phyloP scores from a whole-genome alignment of 176 grass and related monocot species.

The Aechmea fasciata region DNA sequence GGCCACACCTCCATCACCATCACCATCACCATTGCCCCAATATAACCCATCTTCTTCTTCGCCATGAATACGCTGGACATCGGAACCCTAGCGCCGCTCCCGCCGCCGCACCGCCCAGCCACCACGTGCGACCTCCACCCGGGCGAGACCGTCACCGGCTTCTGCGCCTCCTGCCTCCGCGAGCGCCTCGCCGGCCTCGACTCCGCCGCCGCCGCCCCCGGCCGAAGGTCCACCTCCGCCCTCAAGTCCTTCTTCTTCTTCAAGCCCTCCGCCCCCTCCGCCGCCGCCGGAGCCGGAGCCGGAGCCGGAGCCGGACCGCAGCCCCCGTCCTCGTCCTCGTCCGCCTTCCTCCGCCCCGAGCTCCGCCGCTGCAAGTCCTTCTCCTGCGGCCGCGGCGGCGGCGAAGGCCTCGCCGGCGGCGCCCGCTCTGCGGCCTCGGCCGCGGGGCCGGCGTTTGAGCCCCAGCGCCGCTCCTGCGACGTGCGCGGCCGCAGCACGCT shows the following conservation, averaged over 20 bases:
- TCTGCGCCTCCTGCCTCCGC: constrained; percentile 85
- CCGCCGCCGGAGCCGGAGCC: constrained; percentile 18
- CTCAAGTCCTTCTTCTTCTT: constrained; percentile 68
- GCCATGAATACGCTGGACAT: constrained; percentile 21
- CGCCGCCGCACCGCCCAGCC: constrained; percentile 33
- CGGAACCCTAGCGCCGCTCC: constrained; percentile 32
- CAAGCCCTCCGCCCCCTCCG: constrained; percentile 23
- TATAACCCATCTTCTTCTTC: background rate
- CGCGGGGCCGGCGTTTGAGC: constrained; percentile 39
- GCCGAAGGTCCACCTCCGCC: constrained; percentile 77
- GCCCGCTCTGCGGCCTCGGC: background rate
- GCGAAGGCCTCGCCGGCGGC: constrained; percentile 22
- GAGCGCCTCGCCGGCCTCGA: constrained; percentile 85
- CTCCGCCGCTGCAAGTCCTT: constrained; percentile 81
- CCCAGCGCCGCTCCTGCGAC: constrained; percentile 78
- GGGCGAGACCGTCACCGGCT: constrained; percentile 66
- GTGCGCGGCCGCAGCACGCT: constrained; percentile 80
- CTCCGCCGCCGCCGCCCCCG: constrained; percentile 37
- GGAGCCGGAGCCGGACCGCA: background rate
- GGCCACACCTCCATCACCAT: background rate
- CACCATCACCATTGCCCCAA: background rate
- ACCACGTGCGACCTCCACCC: constrained; percentile 88
- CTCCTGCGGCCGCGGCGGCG: constrained; percentile 48
- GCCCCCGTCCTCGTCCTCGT: constrained; percentile 9
- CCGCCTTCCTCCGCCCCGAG: constrained; percentile 15